Conservation (phyloP, 1,284 basidiomycete genomes). For the Cutaneotrichosporon dermatis region DNA sequence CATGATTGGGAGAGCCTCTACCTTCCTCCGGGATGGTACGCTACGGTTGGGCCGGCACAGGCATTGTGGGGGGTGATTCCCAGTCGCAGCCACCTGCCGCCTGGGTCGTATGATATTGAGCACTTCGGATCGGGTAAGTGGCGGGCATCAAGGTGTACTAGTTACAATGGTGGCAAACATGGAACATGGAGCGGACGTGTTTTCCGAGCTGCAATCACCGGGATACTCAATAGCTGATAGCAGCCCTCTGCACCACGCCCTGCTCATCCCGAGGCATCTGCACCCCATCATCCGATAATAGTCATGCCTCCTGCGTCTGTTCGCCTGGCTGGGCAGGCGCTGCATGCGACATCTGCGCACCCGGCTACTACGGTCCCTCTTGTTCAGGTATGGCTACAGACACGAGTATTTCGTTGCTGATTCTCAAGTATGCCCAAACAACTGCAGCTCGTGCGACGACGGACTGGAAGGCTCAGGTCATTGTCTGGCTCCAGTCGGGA, state of each 20-base stretch:
- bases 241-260: constrained; percentile 32
- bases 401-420: no score
- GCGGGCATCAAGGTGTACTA: no score
- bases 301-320: constrained; percentile 26
- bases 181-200: no score
- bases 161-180: no score
- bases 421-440: constrained; percentile 30
- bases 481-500: constrained; percentile 39
- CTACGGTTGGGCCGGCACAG: constrained; percentile 23
- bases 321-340: constrained; percentile 32
- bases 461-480: constrained; percentile 45
- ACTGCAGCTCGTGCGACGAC: constrained; percentile 48
- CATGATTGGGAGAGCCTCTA: constrained; percentile 22
- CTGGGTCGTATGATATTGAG: background rate
- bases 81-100: constrained; percentile 21
- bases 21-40: constrained; percentile 36
- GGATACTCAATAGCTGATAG: background rate
- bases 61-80: constrained; percentile 35
- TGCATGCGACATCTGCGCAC: constrained; percentile 35
- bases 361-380: constrained; percentile 38
- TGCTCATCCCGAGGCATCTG: constrained; percentile 35
- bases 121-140: constrained; percentile 3
- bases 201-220: no score
- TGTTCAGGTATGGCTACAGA: constrained; percentile 23
- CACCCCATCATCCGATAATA: background rate